A percentile compares a stretch with the other conserved stretches of the same genome.
phyloP scores from a whole-genome alignment of 1,284 basidiomycete genomes.

The Apiotrichum sp. region DNA sequence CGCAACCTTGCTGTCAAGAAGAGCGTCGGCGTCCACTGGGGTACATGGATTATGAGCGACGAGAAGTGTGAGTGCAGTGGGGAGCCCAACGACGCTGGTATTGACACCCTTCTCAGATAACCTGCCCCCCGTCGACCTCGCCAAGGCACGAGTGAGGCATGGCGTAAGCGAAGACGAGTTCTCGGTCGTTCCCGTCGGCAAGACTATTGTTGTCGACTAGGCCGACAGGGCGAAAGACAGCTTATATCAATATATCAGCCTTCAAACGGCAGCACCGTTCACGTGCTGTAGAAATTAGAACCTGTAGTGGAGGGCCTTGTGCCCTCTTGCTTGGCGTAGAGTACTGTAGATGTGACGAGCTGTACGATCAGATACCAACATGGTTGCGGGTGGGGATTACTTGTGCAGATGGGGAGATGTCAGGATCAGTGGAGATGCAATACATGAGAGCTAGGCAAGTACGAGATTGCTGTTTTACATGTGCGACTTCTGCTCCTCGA shows the following conservation, averaged over 20 bases:
- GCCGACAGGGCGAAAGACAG: not conserved
- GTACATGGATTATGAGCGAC: conserved; percentile 50
- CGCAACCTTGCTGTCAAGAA: conserved; percentile 38
- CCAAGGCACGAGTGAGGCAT: conserved; percentile 32
- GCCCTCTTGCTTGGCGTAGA: too few relatives aligned
- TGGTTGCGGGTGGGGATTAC: too few relatives aligned
- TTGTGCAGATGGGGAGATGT: too few relatives aligned
- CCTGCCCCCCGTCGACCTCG: conserved; percentile 37
- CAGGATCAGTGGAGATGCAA: conserved; percentile 2
- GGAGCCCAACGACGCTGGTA: not conserved
- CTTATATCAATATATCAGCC: too few relatives aligned
- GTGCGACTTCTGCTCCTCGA: conserved; percentile 54
- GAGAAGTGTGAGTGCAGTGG: conserved; percentile 36
- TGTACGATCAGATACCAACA: too few relatives aligned
- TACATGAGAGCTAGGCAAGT: not conserved
- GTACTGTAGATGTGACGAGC: too few relatives aligned
- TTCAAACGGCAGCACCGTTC: too few relatives aligned
- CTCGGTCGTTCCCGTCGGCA: conserved; percentile 32
- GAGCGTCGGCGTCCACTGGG: conserved; percentile 48
- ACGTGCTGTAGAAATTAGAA: too few relatives aligned
- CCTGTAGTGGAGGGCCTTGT: too few relatives aligned
- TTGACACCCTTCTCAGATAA: conserved; percentile 25
- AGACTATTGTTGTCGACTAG: conserved; percentile 36
- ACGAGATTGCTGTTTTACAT: conserved; percentile 6
- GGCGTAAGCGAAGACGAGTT: conserved; percentile 31